Conservation (phyloP, 306 rosid species). For the Leucaena leucocephala region DNA sequence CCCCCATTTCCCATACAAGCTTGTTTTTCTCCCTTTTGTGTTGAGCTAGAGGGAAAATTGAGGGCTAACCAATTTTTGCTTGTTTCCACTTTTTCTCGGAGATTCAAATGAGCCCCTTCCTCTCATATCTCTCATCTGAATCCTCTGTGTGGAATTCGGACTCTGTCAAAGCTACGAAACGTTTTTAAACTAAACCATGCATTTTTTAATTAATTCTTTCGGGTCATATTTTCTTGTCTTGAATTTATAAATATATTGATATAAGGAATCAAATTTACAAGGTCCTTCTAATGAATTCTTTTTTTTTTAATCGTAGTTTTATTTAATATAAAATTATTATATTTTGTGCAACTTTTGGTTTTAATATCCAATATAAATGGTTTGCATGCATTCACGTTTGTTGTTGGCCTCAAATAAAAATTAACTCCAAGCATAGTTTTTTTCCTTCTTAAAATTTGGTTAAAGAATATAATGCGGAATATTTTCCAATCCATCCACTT, state of each 20-base stretch:
- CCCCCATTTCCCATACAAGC: slow-evolving; percentile 58
- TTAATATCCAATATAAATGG: background rate
- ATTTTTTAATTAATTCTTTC: no score
- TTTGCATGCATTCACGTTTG: background rate
- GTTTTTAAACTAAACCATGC: background rate
- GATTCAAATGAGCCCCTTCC: background rate
- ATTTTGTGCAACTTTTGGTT: background rate
- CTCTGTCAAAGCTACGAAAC: background rate
- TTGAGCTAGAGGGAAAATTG: slow-evolving; percentile 13
- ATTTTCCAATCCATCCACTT: no score
- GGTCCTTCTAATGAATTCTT: no score
- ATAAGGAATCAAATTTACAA: no score
- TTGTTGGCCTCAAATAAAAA: background rate
- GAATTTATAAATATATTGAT: no score
- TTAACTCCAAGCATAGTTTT: background rate
- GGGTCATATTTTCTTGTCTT: no score
- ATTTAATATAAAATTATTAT: no score
- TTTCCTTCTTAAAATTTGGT: background rate
- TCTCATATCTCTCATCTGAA: background rate
- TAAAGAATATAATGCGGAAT: background rate
- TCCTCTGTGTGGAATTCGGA: background rate
- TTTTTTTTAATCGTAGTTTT: no score
- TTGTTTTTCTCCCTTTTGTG: slow-evolving; percentile 18
- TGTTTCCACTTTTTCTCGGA: background rate
- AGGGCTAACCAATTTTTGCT: background rate